Base-by-base conservation (phyloP, 768 basidiomycete species). In the Leccinum disarticulatum region DNA sequence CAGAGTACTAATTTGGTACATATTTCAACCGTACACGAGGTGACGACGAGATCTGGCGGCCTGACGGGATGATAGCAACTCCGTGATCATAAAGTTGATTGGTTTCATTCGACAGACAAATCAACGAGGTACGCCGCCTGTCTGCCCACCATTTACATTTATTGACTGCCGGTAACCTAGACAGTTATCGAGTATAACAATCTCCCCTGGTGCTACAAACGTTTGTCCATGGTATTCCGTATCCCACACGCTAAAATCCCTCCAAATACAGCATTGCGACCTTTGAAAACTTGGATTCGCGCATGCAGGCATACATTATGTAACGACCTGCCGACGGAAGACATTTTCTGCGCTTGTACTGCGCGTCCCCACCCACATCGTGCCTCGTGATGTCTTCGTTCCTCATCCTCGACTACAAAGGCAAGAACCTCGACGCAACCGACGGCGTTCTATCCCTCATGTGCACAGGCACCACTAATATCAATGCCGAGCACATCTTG, bases 21-120 rank as follows among this genome's bases (percentile, higher is more conserved):
- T 43, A 11, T 22, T 41, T 58, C 41, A 56, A 35, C 54, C 25
- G 25, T n/a, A 7, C 50, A 31, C 55, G 88, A 85, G 88, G 88
- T 36, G 80, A 71, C 1, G 87, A 90, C 72, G 85, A 78, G 59
- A 82, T 90, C 59, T 90, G 87, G 87, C 77, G 88, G 41, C 75
- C 22, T 9, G 14, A 25, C 13, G 47, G 14, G 47, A 22, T n/a
- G 22, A 48, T 14, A 10, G 47, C 6, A 25, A 25, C 47, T 25
- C 47, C 47, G 13, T 48, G 47, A 25, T 25, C 3, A 48, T 25
- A 2, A 1, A 13, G 47, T 48, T 15, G 4, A 47, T 47, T 13
- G 46, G 19, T 47, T 41, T 47, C 46, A 47, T 47, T 10, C 46
- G 3, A 47, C 84, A 85, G 54, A 83, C 85, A 3, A 63, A 71